Base-by-base conservation (phyloP, 2,329 filamentous ascomycete genomes). In the Colletotrichum spinosum region DNA sequence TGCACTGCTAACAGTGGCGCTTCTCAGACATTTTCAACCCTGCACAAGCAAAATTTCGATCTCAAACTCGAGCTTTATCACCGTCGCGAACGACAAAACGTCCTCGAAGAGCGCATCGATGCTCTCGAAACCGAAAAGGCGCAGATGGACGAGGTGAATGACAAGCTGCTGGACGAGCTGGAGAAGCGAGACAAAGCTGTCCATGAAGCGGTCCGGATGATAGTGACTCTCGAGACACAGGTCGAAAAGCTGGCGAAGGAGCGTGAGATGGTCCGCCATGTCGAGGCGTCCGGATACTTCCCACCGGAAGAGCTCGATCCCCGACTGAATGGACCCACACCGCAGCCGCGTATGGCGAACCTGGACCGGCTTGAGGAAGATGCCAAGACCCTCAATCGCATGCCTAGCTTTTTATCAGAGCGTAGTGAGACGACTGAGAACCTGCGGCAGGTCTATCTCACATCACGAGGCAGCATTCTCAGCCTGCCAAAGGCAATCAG, bases 21-120 rank as follows among this genome's bases (percentile, higher is more conserved):
- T 51, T 48, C 3, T 42, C 53, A 91, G 84, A 86, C 89, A 58
- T 78, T 92, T 56, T 91, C 90, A 5, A 89, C 82, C 2, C 77
- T 93, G 25, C 88, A 90, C 74, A 93, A 93, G 73, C 87, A 92
- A 76, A 93, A 93, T 71, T 93, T 93, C 70, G 90, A 92, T 69
- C 81, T 93, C 46, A 93, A 93, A 75, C 80, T 93, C 38, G 90
- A 93, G 73, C 76, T 93, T 1, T 92, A 86, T 70, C 90, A 93
- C 72, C 84, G 89, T 7, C 83, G 90, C 35, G 86, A 93, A 75
- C 83, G 85, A 57, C 88, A 91, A 71, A 82, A 81, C 8, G 79
- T 79, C 25, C 71, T 92, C 39, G 89, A 92, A 71, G 81, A 84
- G 39, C 81, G 83, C 45, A 70, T 89, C n/a, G 83, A 88, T 42